Evolutionary conservation across 2,329 filamentous ascomycete species (phyloP), one percentile per base, ranked within the genome.

Genomic region (Ophiosphaerella herpotricha): DNA sequence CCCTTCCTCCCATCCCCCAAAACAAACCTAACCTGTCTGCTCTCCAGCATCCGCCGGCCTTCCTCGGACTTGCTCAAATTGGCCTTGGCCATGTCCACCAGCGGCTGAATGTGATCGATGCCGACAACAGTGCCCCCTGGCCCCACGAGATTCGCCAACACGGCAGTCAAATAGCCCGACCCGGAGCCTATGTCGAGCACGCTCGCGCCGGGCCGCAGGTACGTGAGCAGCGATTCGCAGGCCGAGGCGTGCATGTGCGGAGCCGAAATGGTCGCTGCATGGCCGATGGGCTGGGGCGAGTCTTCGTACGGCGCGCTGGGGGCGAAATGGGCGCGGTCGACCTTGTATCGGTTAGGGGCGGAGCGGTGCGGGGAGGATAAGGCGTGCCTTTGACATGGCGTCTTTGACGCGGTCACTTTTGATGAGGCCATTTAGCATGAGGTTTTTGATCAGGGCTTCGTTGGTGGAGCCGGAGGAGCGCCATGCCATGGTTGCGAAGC

Each of bases 241-340:
- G 86, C 86, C 21, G 80, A 77, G 60, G 83, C 85, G 70, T 89
- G 86, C 86, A 89, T 89, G 72, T 89, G 86, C 2, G 86, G 86
- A 21, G 87, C 87, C 16, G 84, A 86, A 55, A 90, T 90, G 13
- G 87, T 90, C 48, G 87, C 87, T 21, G 74, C 66, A 69, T 85
- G 79, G 41, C 87, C 87, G 67, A 90, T 88, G 51, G 79, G 70
- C 70, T 90, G 87, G 0, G 87, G 87, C 1, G 81, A 83, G 75
- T 90, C 87, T 62, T 83, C 79, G 73, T 97, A 97, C 2, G 94
- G 85, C 8, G 72, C 72, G 0, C 74, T 66, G 3, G 90, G 89
- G 12, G 89, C 83, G 75, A 93, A 97, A 74, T 97, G 84, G 0
- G 84, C 91, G 54, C 94, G 85, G 74, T 99, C 93, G 68, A 97